These are phyloP conservation scores for Olyra latifolia DNA, from an alignment of 176 grass and related monocot genomes.

Conservation along the genomic window DNA sequence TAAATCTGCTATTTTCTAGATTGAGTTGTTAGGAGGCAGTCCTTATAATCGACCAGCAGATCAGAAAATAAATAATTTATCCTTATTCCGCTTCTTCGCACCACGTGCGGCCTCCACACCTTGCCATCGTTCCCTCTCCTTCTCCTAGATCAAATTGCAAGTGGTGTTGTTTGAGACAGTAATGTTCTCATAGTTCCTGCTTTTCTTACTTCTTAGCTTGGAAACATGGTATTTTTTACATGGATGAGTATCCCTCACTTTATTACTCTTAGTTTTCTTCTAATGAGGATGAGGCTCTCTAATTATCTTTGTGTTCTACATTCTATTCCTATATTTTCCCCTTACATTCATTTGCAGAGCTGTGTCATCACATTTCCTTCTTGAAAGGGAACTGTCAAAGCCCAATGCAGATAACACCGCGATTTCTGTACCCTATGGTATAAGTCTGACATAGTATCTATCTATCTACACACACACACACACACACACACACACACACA, in stretches of 20 bases:
- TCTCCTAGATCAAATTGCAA: not conserved
- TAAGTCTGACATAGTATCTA: not conserved
- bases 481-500: not conserved
- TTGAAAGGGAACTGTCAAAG: constrained; percentile 10
- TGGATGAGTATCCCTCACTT: constrained; percentile 17
- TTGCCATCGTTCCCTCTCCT: too few species aligned
- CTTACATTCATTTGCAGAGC: not conserved
- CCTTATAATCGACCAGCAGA: too few species aligned
- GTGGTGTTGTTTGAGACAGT: not conserved
- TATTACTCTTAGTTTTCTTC: not conserved
- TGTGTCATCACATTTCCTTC: not conserved
- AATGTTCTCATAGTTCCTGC: not conserved
- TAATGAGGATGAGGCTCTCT: not conserved
- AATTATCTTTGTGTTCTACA: not conserved
- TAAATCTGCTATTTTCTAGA: too few species aligned
- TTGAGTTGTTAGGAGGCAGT: too few species aligned
- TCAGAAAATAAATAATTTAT: too few species aligned
- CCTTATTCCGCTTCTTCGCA: too few species aligned
- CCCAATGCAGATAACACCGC: not conserved
- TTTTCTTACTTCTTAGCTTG: not conserved
- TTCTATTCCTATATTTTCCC: not conserved
- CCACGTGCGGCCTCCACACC: too few species aligned
- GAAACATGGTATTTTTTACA: not conserved
- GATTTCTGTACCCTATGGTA: constrained; percentile 1
- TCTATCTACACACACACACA: too few species aligned